Evolutionary conservation across 2,329 filamentous ascomycete species (phyloP), one percentile per base, ranked within the genome.

Genomic region (Aulographum hederae): DNA sequence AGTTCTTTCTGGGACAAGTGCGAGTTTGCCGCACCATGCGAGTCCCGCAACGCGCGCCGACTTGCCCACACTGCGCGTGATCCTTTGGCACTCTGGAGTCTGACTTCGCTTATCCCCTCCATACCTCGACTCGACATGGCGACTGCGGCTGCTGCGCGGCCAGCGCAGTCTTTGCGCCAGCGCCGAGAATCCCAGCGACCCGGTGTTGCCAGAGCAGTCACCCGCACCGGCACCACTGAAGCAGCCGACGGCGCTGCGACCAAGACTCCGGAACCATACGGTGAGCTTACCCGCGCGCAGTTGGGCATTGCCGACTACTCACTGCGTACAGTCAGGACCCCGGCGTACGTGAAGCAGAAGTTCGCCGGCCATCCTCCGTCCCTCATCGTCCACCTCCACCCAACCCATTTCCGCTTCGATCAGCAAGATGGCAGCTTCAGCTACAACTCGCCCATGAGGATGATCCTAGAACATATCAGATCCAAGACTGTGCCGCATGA

Each of bases 391-490:
- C 85, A 94, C 50, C 61, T 98, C 19, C 75, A 94, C 48, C 66
- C 73, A 6, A 82, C 69, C 4, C 77, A 93, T 54, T 95, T 93
- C 49, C 73, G 78, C 35, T 92, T 98, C 56, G 86, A 95, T 43
- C 73, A 84, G 44, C 86, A 94, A 53, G 84, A 93, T 52, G 80
- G 85, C 46, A 86, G 79, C 48, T 94, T 93, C 44, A 67, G 71
- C 4, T 95, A 95, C 54, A 80, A 81, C 45, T 93, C 84, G 14
- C 84, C 89, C 16, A 94, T 95, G 85, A 73, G 68, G 43, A 56
- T 80, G 42, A 61, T 80, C 31, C 61, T 94, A 23, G 73, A 91
- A 41, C 84, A 93, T 51, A 53, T 95, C 28, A 67, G 67, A 40
- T 61, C 60, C 26, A 70, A 77, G 34, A 92, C 81, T 0, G 63